Base-by-base conservation (phyloP, 108 stramenopile genomes). In the Cylindrotheca fusiformis region DNA sequence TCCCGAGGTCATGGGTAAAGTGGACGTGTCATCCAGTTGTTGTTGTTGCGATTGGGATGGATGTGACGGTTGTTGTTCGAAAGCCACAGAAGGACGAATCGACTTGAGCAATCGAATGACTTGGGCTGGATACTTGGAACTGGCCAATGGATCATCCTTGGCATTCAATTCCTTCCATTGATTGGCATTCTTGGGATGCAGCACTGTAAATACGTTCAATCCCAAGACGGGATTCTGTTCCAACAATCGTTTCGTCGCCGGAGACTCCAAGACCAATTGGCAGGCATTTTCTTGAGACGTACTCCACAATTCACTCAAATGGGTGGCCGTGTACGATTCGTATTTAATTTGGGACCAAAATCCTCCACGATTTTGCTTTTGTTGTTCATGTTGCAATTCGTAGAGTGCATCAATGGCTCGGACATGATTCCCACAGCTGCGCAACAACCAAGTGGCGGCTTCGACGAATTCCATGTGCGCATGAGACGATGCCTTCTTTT, bases 281-380 rank as follows among this genome's bases (percentile, higher is more conserved):
- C 86, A 79, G 33, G 69, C 87, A 30, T 66, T 51, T 44, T 84
- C 82, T 51, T 86, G 63, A 8, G 68, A 65, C 28, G 82, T 83
- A 1, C 71, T 52, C 91, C 91, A 95, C 25, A 95, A 58, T 53
- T 95, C 94, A 29, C 87, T 79, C 32, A 95, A 71, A 77, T 95
- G 88, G 0, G 88, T 79, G 0, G 87, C 88, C 14, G 84, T 69
- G 58, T 87, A 93, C n/a, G 85, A 85, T 23, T 90, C 94, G 58
- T 84, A 95, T 46, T 92, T 92, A 60, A 92, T 85, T 52, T 84
- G 81, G 1, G 90, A 88, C 94, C 94, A 95, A n/a, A 60, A 69
- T 3, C 76, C 77, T n/a, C 48, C 31, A 21, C 56, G 46, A n/a
- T 52, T 63, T 10, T 54, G 60, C 31, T 33, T 27, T 26, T 69